Evolutionary conservation across 2,329 filamentous ascomycete genomes (phyloP), one percentile per base, ranked within the genome.

Genomic region (Trichoderma sp.): DNA sequence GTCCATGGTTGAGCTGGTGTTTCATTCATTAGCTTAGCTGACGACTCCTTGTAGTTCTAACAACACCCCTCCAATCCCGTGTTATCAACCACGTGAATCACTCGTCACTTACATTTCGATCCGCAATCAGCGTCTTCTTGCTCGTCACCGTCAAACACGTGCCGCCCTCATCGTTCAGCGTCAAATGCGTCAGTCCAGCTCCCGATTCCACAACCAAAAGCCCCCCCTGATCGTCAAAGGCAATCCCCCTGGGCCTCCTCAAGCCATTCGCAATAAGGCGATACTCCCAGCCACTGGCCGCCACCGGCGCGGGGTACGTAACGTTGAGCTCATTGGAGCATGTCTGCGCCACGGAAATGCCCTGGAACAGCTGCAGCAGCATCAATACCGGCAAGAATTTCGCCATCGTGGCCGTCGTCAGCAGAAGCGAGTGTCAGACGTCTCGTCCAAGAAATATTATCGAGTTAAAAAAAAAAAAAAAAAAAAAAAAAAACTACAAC

Each of bases 1-100:
- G 79, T 45, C 84, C 84, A 71, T 89, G 86, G 72, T 85, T 87
- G 19, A 88, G 78, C 83, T 86, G 64, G 6, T n/a, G n/a, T 32
- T 32, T 12, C 6, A 22, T 42, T 22, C n/a, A 27, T 60, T 17
- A 50, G 45, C 17, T 32, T 12, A 50, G 29, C 39, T 12, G 12
- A 19, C 22, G 1, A 29, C 22, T 52, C 48, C 1, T 57, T 37
- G 3, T 6, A 37, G 5, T 27, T 37, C 22, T 6, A 9, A 52
- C 8, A 27, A 52, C 13, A 17, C 13, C 15, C 25, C 22, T 29
- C 25, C 25, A 17, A 3, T 57, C 19, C 22, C 25, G n/a, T 53
- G 29, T 8, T 19, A 37, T 52, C 12, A 15, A 56, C 19, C 13
- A 34, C 13, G 34, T 45, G 22, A 29, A n/a, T 39, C 42, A 37